Base-by-base conservation (phyloP, 2,329 filamentous ascomycete species). In the Myriosclerotinia curreyana region DNA sequence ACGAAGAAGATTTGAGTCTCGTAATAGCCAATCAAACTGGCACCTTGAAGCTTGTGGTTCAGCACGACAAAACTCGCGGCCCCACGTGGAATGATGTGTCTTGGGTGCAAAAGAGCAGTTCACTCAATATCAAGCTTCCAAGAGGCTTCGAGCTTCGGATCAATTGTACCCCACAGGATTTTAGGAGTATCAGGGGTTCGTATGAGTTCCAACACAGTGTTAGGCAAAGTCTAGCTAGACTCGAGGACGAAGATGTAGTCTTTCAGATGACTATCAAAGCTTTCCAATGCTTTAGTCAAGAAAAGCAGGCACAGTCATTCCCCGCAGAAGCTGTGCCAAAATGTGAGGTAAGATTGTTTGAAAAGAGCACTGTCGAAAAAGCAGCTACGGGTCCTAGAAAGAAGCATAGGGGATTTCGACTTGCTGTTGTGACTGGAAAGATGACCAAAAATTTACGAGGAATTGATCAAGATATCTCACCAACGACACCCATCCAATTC, bases 121-220 rank as follows among this genome's bases (percentile, higher is more conserved):
- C 84, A 0, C 81, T 96, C 64, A 84, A 87, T 25, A 75, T 96
- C 46, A 84, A 84, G 66, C 77, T 96, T 22, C 89, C 90, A 0
- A 86, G 91, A 68, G 90, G 90, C 0, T 94, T 95, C 72, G 79
- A 88, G 65, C 77, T 96, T 50, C 84, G 83, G 25, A 78, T 95
- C 22, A 86, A 89, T 67, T 87, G 92, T 73, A 82, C 81, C 17
- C 89, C 92, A 70, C 79, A 83, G n/a, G 91, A 96, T 73, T 96
- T 90, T 77, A 85, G 87, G 66, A 86, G 84, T 67, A 77, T 96
- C 14, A 93, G 88, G 85, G 89, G 86, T 70, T 91, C 96, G 76
- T 91, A 92, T 69, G 91, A 96, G 66, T 94, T 96, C 74, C 91
- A 89, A 34, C 84, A 83, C 68, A 91, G 90, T 71, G 85, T 94